Percentiles rank a stretch among this genome's conserved stretches.
Conservation (phyloP, 2,329 filamentous ascomycete species). For the Aschersonia sp. region DNA sequence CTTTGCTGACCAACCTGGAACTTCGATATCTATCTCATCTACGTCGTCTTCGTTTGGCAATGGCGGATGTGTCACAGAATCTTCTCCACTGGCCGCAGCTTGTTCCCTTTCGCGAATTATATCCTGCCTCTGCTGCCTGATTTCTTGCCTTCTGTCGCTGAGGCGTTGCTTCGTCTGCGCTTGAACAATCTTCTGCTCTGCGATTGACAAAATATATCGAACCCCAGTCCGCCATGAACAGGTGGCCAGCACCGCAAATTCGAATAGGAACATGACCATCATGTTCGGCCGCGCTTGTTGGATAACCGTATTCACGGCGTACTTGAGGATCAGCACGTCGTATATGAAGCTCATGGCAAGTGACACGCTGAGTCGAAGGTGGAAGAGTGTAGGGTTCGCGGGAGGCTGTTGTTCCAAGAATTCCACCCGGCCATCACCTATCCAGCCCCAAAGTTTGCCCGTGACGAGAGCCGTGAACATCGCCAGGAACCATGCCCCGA, state of each 20-base stretch:
- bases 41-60: conserved; percentile 58
- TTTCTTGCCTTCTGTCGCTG: conserved; percentile 51
- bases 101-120: conserved; percentile 34
- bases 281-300: conserved; percentile 85
- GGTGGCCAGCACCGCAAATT: conserved; percentile 78
- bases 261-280: conserved; percentile 99
- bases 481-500: conserved; percentile 85
- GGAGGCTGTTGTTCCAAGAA: conserved; percentile 91
- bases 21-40: conserved; percentile 87
- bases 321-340: conserved; percentile 65
- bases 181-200: conserved; percentile 62
- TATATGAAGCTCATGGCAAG: conserved; percentile 67
- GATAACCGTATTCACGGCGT: conserved; percentile 70
- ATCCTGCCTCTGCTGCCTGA: conserved; percentile 42
- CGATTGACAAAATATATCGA: conserved; percentile 65
- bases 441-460: conserved; percentile 97
- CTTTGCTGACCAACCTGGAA: conserved; percentile 93
- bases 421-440: conserved; percentile 87
- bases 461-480: conserved; percentile 92
- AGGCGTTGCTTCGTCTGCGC: conserved; percentile 59
- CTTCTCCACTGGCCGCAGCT: conserved; percentile 37
- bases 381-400: conserved; percentile 75
- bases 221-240: conserved; percentile 65
- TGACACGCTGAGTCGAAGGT: conserved; percentile 65
- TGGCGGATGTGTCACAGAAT: conserved; percentile 34